phyloP scores from a whole-genome alignment of 257 asterid genomes.

The Plantago ovata region DNA sequence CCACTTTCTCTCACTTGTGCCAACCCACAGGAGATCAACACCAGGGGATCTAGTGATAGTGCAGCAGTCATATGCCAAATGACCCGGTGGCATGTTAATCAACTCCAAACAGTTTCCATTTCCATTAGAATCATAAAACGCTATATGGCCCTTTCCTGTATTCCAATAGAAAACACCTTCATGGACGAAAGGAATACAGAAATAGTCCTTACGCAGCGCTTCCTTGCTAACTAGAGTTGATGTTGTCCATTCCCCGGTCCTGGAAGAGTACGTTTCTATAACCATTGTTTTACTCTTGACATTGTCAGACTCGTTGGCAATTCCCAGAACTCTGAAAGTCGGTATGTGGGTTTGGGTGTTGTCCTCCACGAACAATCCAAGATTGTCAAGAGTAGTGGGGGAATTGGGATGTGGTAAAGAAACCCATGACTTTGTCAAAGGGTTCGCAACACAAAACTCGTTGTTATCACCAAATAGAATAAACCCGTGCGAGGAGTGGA shows the following conservation, averaged over 20 bases:
- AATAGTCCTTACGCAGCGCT: neutral
- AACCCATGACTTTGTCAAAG: no score
- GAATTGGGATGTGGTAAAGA: no score
- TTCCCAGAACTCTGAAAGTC: neutral
- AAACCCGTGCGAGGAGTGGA: no score
- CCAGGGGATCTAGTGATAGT: neutral
- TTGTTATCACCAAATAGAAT: no score
- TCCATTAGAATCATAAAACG: constrained; percentile 4
- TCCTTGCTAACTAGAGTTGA: neutral
- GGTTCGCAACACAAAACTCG: no score
- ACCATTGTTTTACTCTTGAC: neutral
- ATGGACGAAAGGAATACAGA: neutral
- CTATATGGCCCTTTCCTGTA: neutral
- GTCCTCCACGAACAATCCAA: neutral
- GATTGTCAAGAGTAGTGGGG: no score
- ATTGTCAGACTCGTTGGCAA: neutral
- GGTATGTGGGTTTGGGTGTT: neutral
- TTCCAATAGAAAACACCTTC: constrained; percentile 8
- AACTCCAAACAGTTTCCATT: neutral
- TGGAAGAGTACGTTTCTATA: constrained; percentile 7
- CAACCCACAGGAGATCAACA: constrained; percentile 1
- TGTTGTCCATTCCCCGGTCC: neutral
- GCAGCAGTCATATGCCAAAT: no score
- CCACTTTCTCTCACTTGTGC: no score
- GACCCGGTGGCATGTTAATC: neutral